Conservation (phyloP, 78 protist species). For the Dictyostelium capitatum region DNA sequence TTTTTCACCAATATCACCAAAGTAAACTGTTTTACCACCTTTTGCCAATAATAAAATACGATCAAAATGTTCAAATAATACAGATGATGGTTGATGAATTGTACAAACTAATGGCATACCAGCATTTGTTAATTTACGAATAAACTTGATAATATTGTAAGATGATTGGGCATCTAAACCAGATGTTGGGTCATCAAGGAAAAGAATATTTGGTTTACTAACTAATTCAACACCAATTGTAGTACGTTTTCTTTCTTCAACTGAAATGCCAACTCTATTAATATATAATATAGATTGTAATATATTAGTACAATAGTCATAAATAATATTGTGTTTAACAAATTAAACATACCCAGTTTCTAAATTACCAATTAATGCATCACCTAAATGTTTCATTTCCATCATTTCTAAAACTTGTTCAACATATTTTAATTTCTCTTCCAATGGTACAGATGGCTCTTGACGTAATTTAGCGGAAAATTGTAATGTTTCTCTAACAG, state of each 20-base stretch:
- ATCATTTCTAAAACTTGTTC: slow-evolving; percentile 53
- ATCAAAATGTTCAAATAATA: slow-evolving; percentile 68
- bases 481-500: slow-evolving; percentile 70
- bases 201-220: slow-evolving; percentile 39
- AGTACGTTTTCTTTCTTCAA: slow-evolving; percentile 66
- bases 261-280: slow-evolving; percentile 82
- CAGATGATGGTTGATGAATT: slow-evolving; percentile 79
- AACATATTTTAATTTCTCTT: slow-evolving; percentile 36
- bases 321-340: too few species aligned
- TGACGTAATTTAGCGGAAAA: slow-evolving; percentile 66
- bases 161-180: slow-evolving; percentile 73
- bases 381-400: slow-evolving; percentile 76
- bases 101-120: slow-evolving; percentile 77
- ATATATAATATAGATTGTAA: too few species aligned
- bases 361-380: slow-evolving; percentile 68
- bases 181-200: slow-evolving; percentile 22
- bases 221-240: slow-evolving; percentile 76
- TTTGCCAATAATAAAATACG: slow-evolving; percentile 62
- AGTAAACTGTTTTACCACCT: slow-evolving; percentile 84
- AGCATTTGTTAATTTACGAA: slow-evolving; percentile 42
- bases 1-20: slow-evolving; percentile 74
- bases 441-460: slow-evolving; percentile 35
- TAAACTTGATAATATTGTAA: slow-evolving; percentile 54
- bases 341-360: too few species aligned
- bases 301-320: too few species aligned